These are phyloP conservation scores for Botrytis squamosa DNA, from an alignment of 2,329 filamentous ascomycete species.

Conservation along the genomic window DNA sequence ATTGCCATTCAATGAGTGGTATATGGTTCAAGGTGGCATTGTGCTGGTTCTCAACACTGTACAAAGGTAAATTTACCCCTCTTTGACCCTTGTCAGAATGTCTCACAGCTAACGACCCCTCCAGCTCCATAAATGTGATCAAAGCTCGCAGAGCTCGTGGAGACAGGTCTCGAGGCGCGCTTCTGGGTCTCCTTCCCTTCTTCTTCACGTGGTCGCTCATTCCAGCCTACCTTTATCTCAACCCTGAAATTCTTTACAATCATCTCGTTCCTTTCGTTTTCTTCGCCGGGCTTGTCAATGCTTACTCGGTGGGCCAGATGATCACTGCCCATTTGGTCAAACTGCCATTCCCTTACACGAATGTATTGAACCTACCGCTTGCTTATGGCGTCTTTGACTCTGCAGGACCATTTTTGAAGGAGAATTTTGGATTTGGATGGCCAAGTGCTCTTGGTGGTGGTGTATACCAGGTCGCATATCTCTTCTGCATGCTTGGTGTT, in stretches of 20 bases:
- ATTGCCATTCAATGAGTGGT: slow-evolving; percentile 87
- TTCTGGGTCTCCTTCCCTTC: slow-evolving; percentile 82
- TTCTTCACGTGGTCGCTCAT: slow-evolving; percentile 75
- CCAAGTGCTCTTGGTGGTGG: slow-evolving; percentile 70
- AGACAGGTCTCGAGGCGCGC: slow-evolving; percentile 69
- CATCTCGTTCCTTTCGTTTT: slow-evolving; percentile 88
- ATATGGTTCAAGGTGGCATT: slow-evolving; percentile 79
- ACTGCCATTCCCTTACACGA: slow-evolving; percentile 84
- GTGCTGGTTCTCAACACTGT: slow-evolving; percentile 84
- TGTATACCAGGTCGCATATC: slow-evolving; percentile 86
- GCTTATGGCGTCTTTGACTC: slow-evolving; percentile 78
- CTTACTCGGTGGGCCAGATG: slow-evolving; percentile 93
- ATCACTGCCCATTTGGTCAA: slow-evolving; percentile 92
- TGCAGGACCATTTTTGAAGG: slow-evolving; percentile 65
- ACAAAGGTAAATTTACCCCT: slow-evolving; percentile 49
- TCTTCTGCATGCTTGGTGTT: slow-evolving; percentile 83
- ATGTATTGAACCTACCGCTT: slow-evolving; percentile 78
- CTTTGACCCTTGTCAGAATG: slow-evolving; percentile 28
- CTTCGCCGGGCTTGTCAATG: slow-evolving; percentile 87
- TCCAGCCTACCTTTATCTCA: slow-evolving; percentile 75
- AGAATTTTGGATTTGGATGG: slow-evolving; percentile 63
- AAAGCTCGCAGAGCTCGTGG: slow-evolving; percentile 71
- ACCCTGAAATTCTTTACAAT: slow-evolving; percentile 76
- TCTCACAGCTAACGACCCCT: slow-evolving; percentile 26
- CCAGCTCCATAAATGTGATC: slow-evolving; percentile 77